phyloP scores from a whole-genome alignment of 129 eudicot species.

The Helianthus annuus region DNA sequence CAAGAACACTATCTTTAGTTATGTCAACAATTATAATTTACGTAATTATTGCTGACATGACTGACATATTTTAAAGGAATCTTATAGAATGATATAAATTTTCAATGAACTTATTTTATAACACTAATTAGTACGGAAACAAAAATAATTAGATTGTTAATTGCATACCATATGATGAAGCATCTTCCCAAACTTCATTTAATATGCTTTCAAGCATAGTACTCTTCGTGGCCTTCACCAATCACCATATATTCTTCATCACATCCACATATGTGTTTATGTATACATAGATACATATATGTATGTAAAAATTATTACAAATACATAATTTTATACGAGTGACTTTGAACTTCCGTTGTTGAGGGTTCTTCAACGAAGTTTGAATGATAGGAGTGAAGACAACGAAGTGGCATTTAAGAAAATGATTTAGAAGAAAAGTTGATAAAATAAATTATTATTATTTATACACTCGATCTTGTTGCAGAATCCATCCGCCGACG shows the following conservation, averaged over 20 bases:
- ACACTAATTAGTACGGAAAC: neutral
- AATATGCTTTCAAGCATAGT: neutral
- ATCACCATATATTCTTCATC: neutral
- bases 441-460: neutral
- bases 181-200: slow-evolving; percentile 9
- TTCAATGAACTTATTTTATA: neutral
- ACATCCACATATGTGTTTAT: neutral
- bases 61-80: slow-evolving; percentile 1
- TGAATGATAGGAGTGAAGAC: slow-evolving; percentile 5
- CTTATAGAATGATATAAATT: neutral
- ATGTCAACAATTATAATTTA: neutral
- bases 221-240: neutral
- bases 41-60: neutral
- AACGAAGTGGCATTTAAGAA: neutral
- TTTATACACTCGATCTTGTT: neutral
- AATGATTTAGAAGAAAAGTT: neutral
- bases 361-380: neutral
- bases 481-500: slow-evolving; percentile 30
- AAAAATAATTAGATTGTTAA: neutral
- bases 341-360: neutral
- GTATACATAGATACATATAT: too few species aligned
- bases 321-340: neutral
- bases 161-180: slow-evolving; percentile 18
- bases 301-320: neutral
- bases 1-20: neutral